These are phyloP conservation scores for Juglanconis sp. DNA, from an alignment of 2,329 filamentous ascomycete genomes.

Conservation along the genomic window DNA sequence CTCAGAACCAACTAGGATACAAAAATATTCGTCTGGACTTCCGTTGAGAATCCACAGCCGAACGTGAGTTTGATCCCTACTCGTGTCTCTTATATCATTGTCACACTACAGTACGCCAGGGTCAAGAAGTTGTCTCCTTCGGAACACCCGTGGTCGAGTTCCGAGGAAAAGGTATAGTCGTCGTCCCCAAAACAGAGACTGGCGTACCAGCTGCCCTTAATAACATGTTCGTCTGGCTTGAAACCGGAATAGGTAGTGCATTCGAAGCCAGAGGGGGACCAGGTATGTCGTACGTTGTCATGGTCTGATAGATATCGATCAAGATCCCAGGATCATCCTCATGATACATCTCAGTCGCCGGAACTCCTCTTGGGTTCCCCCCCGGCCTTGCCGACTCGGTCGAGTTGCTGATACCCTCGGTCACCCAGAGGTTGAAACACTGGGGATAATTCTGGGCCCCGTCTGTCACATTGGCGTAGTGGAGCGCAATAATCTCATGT, in stretches of 20 bases:
- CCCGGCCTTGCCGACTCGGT: background rate
- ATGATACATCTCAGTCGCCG: slow-evolving; percentile 25
- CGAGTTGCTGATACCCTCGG: background rate
- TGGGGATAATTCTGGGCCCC: slow-evolving; percentile 32
- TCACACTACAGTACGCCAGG: background rate
- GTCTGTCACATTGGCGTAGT: slow-evolving; percentile 23
- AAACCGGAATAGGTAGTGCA: slow-evolving; percentile 25
- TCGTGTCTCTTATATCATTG: background rate
- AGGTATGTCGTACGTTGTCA: slow-evolving; percentile 25
- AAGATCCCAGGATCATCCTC: slow-evolving; percentile 23
- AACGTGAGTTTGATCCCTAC: no score
- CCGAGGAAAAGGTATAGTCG: slow-evolving; percentile 19
- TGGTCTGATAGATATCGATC: slow-evolving; percentile 22
- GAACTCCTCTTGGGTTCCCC: slow-evolving; percentile 14
- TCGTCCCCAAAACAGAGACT: slow-evolving; percentile 22
- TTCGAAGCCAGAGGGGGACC: slow-evolving; percentile 25
- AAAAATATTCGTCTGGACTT: no score
- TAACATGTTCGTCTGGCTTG: slow-evolving; percentile 20
- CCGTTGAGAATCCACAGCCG: no score
- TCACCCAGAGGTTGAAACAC: slow-evolving; percentile 29
- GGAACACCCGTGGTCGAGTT: background rate
- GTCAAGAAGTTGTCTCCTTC: background rate
- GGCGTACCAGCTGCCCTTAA: slow-evolving; percentile 23
- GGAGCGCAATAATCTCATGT: slow-evolving; percentile 47
- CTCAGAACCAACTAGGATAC: no score